These are phyloP conservation scores for Chaetothyriales sp. DNA, from an alignment of 2,329 filamentous ascomycete species.

Conservation along the genomic window DNA sequence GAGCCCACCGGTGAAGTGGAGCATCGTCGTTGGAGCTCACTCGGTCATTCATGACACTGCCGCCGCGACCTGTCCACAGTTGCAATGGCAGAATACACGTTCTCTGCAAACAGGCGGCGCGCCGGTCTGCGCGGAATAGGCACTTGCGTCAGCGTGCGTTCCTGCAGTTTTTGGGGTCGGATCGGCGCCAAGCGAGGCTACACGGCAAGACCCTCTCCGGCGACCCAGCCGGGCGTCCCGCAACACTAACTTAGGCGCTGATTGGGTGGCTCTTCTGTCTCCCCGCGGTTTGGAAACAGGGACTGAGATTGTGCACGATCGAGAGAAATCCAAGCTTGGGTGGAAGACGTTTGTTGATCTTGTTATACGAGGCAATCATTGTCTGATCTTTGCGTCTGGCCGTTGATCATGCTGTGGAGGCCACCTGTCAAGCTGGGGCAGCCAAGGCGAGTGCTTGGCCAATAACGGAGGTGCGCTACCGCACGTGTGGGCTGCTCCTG, in stretches of 20 bases:
- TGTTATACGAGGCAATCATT: not conserved
- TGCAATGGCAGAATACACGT: too few relatives aligned
- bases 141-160: not conserved
- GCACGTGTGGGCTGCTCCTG: not conserved
- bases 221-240: too few relatives aligned
- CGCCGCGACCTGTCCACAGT: not conserved
- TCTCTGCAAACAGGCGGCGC: too few relatives aligned
- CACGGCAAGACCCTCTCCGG: not conserved
- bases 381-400: not conserved
- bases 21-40: slow-evolving; percentile 6
- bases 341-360: not conserved
- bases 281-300: not conserved
- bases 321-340: not conserved
- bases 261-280: not conserved
- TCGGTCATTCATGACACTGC: slow-evolving; percentile 1
- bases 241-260: not conserved
- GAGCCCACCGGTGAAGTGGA: slow-evolving; percentile 11
- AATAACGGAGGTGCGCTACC: not conserved
- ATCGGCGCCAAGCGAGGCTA: not conserved
- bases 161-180: not conserved
- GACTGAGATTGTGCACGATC: not conserved
- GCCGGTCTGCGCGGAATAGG: too few relatives aligned
- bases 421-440: not conserved
- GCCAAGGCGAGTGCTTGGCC: not conserved
- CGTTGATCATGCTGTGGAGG: not conserved